Evolutionary conservation across 495 filamentous ascomycete species (phyloP).

Genomic region (Trichoderma virens): DNA sequence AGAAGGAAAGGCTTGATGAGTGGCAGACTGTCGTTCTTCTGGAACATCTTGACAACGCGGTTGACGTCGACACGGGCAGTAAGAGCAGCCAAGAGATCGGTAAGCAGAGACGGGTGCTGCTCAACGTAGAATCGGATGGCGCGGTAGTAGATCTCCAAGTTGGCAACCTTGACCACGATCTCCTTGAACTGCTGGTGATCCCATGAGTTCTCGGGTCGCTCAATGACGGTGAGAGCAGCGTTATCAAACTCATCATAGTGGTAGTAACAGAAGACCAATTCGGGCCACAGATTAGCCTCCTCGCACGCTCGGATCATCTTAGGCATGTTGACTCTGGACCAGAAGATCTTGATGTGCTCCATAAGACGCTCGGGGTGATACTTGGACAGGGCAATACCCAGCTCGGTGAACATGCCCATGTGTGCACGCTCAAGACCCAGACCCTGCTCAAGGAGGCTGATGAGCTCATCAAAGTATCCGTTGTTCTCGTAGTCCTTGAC

Average conservation of each 20-base stretch:
- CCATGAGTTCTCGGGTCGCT: conserved; percentile 96
- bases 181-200: conserved; percentile 99
- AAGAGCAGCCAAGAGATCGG: conserved; percentile 86
- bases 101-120: conserved; percentile 90
- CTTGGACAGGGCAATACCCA: conserved; percentile 91
- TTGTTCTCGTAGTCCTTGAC: conserved; percentile 95
- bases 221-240: conserved; percentile 97
- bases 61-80: conserved; percentile 95
- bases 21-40: conserved; percentile 96
- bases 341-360: conserved; percentile 99
- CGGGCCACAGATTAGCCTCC: conserved; percentile 94
- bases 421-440: conserved; percentile 79
- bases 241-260: conserved; percentile 99
- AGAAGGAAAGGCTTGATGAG: conserved; percentile 98
- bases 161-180: conserved; percentile 95
- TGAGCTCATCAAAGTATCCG: conserved; percentile 98
- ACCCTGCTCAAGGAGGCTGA: conserved; percentile 87
- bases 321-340: conserved; percentile 96
- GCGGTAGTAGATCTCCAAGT: conserved; percentile 98
- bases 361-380: conserved; percentile 95
- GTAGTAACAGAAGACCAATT: conserved; percentile 96
- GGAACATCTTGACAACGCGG: conserved; percentile 95
- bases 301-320: conserved; percentile 96
- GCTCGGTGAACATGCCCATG: conserved; percentile 91
- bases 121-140: conserved; percentile 97